Evolutionary conservation across 2,329 filamentous ascomycete genomes (phyloP).

Genomic region (Knoxdaviesia proteae): DNA sequence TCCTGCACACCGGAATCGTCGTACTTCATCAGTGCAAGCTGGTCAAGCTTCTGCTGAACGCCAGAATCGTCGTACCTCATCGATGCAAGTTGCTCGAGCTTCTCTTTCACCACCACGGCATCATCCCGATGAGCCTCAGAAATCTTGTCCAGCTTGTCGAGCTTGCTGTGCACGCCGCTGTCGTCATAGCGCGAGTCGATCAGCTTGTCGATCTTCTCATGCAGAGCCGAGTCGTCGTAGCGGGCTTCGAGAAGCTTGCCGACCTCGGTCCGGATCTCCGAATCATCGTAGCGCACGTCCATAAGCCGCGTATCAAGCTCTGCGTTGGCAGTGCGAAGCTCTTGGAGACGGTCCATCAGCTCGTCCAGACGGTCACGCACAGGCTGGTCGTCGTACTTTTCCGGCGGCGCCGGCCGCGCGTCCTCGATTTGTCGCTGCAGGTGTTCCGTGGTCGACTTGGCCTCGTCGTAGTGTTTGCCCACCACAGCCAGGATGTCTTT

Average conservation of each 20-base stretch:
- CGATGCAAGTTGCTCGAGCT: conserved; percentile 13
- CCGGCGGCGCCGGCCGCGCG: conserved; percentile 30
- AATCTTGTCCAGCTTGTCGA: conserved; percentile 11
- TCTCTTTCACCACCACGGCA: conserved; percentile 8
- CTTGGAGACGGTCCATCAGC: not conserved
- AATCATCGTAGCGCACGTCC: conserved; percentile 14
- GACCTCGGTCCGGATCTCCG: conserved; percentile 11
- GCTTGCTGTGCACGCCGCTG: conserved; percentile 15
- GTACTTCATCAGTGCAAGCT: conserved; percentile 16
- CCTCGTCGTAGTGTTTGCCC: conserved; percentile 46
- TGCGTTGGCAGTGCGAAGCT: conserved; percentile 7
- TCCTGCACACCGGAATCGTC: conserved; percentile 26
- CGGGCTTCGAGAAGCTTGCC: too few relatives aligned
- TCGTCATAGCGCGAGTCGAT: conserved; percentile 38
- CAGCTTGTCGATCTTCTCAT: conserved; percentile 11
- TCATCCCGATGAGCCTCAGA: conserved; percentile 10
- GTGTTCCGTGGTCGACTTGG: conserved; percentile 1
- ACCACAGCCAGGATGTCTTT: conserved; percentile 71
- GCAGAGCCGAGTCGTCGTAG: conserved; percentile 5
- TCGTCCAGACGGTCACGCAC: too few relatives aligned
- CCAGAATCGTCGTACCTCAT: conserved; percentile 26
- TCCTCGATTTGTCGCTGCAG: conserved; percentile 26
- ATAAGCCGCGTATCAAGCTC: conserved; percentile 14
- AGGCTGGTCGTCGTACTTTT: conserved; percentile 9
- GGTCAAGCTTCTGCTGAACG: conserved; percentile 19